A percentile compares a stretch with the other conserved stretches of the same genome.
phyloP scores from a whole-genome alignment of 805 yeast genomes.

The Scheffersomyces stipitis region DNA sequence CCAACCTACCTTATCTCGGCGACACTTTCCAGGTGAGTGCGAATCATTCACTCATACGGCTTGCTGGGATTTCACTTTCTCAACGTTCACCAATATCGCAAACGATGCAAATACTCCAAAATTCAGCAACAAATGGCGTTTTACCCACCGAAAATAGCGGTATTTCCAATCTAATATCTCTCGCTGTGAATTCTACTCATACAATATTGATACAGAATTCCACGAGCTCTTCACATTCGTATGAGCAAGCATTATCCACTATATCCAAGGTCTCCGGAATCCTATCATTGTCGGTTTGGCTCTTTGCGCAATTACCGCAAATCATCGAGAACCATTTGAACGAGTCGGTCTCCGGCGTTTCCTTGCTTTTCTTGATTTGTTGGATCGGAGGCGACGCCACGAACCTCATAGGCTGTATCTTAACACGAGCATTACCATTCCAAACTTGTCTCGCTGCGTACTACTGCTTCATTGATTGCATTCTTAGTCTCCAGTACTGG shows the following conservation, averaged over 20 bases:
- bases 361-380: constrained; percentile 27
- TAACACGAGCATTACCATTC: constrained; percentile 79
- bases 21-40: no score
- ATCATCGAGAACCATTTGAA: constrained; percentile 29
- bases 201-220: no score
- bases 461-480: constrained; percentile 68
- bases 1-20: no score
- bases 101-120: no score
- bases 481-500: constrained; percentile 68
- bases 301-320: constrained; percentile 31
- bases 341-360: constrained; percentile 36
- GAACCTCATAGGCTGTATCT: constrained; percentile 64
- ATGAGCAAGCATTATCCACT: background rate
- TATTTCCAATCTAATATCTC: no score
- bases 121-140: no score
- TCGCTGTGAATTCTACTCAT: no score
- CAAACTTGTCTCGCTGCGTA: constrained; percentile 73
- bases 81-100: no score
- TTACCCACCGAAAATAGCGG: no score
- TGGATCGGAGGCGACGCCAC: constrained; percentile 45
- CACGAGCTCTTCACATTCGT: no score
- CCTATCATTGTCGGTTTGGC: constrained; percentile 23
- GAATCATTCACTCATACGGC: no score
- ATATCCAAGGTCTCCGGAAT: constrained; percentile 15
- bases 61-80: no score